These are phyloP conservation scores for Vigna mungo DNA, from an alignment of 306 rosid genomes.

Conservation along the genomic window DNA sequence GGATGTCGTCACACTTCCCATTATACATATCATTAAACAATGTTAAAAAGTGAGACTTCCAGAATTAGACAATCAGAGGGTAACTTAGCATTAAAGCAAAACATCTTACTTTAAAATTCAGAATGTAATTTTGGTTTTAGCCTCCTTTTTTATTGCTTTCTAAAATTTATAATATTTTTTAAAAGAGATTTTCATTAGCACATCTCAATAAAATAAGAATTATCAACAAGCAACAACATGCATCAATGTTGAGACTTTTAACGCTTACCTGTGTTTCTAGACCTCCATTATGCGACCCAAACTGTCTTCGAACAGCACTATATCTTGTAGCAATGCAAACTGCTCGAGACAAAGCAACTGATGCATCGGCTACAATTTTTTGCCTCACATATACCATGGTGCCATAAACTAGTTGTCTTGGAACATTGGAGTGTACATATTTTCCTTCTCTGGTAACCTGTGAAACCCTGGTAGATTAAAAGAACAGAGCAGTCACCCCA, in stretches of 20 bases:
- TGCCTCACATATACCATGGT: slow-evolving; percentile 94
- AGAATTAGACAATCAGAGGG: slow-evolving; percentile 1
- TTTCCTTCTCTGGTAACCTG: slow-evolving; percentile 95
- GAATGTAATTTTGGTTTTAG: background rate
- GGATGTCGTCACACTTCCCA: slow-evolving; percentile 13
- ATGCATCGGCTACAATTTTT: slow-evolving; percentile 87
- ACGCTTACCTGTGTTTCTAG: slow-evolving; percentile 80
- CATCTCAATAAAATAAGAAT: slow-evolving; percentile 9
- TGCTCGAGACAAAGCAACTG: slow-evolving; percentile 88
- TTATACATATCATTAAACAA: slow-evolving; percentile 8
- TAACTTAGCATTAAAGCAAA: slow-evolving; percentile 12
- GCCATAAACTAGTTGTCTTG: slow-evolving; percentile 89
- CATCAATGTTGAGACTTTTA: slow-evolving; percentile 9
- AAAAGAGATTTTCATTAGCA: slow-evolving; percentile 2
- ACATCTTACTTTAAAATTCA: slow-evolving; percentile 5
- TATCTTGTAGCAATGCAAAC: slow-evolving; percentile 98
- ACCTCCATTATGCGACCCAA: slow-evolving; percentile 78
- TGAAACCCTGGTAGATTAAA: slow-evolving; percentile 70
- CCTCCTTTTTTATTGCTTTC: background rate
- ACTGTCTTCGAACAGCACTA: slow-evolving; percentile 96
- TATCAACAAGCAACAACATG: slow-evolving; percentile 21
- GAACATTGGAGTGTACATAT: slow-evolving; percentile 79
- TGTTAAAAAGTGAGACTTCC: slow-evolving; percentile 9
- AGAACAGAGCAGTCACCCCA: slow-evolving; percentile 37
- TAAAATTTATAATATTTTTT: background rate